These are phyloP conservation scores for Erodium chrysanthum DNA, from an alignment of 441 rosid species.

Conservation along the genomic window DNA sequence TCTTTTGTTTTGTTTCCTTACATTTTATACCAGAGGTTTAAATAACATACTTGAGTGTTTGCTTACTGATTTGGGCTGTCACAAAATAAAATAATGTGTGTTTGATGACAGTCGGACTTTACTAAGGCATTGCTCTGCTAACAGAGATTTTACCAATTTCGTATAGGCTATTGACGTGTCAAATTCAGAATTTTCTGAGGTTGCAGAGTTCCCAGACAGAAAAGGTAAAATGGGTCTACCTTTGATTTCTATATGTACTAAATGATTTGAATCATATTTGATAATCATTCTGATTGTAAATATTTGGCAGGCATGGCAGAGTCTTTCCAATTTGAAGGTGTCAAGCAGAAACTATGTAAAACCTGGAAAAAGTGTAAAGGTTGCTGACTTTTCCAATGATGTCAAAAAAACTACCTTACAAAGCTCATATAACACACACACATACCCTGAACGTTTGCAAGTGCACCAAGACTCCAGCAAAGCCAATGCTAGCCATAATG, in stretches of 20 bases:
- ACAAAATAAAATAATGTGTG: background rate
- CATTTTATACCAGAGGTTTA: too few species aligned
- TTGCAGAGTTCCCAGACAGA: slow-evolving; percentile 37
- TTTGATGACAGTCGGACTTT: too few species aligned
- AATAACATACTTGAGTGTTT: too few species aligned
- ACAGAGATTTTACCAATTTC: slow-evolving; percentile 12
- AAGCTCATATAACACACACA: slow-evolving; percentile 25
- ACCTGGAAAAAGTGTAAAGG: slow-evolving; percentile 60
- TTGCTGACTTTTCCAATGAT: slow-evolving; percentile 26
- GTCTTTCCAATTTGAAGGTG: slow-evolving; percentile 59
- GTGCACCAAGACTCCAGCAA: slow-evolving; percentile 26
- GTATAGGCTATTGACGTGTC: slow-evolving; percentile 43
- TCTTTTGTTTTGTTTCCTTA: background rate
- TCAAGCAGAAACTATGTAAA: slow-evolving; percentile 45
- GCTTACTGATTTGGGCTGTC: background rate
- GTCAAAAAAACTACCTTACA: slow-evolving; percentile 28
- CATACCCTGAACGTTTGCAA: slow-evolving; percentile 22
- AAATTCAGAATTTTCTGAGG: slow-evolving; percentile 35
- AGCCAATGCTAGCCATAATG: slow-evolving; percentile 21
- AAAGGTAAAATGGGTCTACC: slow-evolving; percentile 35
- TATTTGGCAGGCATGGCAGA: slow-evolving; percentile 67
- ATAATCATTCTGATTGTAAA: slow-evolving; percentile 8
- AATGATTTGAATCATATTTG: background rate
- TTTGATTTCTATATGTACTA: background rate
- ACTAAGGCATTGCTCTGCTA: slow-evolving; percentile 15